Evolutionary conservation across 495 filamentous ascomycete species (phyloP).

Genomic region (Pseudomonodictys pantanalensis): DNA sequence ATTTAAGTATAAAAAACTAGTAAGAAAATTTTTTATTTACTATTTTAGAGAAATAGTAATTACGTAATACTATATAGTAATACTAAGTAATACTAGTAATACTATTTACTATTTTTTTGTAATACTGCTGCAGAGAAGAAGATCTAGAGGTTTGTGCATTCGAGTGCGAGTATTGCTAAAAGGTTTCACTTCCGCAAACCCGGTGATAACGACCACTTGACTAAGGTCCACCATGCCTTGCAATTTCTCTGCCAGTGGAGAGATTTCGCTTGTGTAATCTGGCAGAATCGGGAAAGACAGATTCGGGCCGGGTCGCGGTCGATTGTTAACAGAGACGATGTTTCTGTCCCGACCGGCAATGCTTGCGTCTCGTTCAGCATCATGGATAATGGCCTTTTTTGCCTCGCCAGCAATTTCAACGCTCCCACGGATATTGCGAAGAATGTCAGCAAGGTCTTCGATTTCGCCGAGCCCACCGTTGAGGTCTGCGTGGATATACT

Average conservation of each 20-base stretch:
- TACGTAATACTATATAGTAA: too few relatives aligned
- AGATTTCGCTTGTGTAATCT: neutral
- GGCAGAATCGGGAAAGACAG: slow-evolving; percentile 9
- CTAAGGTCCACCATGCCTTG: slow-evolving; percentile 33
- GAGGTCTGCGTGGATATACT: slow-evolving; percentile 28
- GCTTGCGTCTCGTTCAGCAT: neutral
- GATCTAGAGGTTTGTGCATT: too few relatives aligned
- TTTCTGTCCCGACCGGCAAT: neutral
- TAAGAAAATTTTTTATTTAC: too few relatives aligned
- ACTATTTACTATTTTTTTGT: too few relatives aligned
- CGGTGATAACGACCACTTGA: slow-evolving; percentile 23
- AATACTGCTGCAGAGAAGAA: too few relatives aligned
- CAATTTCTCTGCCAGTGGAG: slow-evolving; percentile 5
- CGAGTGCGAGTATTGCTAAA: slow-evolving; percentile 34
- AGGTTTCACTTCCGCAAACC: slow-evolving; percentile 33
- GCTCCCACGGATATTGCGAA: neutral
- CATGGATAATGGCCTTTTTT: too few relatives aligned
- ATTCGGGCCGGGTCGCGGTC: neutral
- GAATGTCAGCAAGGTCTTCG: slow-evolving; percentile 3
- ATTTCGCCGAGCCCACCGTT: slow-evolving; percentile 19
- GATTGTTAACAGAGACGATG: neutral
- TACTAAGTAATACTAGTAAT: too few relatives aligned
- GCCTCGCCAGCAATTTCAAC: neutral
- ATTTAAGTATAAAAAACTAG: too few relatives aligned
- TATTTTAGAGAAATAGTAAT: too few relatives aligned